Conservation (phyloP, 805 yeast species). For the Starmerella khaoyaiensis region DNA sequence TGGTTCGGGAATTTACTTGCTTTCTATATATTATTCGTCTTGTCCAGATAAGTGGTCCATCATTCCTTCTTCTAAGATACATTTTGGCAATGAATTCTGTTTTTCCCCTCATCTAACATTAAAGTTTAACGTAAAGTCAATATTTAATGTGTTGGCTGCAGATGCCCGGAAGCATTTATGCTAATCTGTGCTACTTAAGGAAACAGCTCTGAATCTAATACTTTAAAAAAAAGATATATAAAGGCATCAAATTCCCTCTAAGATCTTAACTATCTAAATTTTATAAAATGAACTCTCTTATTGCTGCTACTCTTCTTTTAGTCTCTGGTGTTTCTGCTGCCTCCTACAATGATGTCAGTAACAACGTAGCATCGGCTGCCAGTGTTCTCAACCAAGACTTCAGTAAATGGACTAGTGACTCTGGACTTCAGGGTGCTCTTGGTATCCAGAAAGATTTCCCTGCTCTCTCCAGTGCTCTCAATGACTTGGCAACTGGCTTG, state of each 20-base stretch:
- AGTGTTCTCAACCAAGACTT: neutral
- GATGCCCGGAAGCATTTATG: too few species aligned
- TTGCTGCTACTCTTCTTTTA: neutral
- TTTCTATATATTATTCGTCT: too few species aligned
- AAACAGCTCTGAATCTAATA: too few species aligned
- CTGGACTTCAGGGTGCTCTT: conserved; percentile 22
- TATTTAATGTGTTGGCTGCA: too few species aligned
- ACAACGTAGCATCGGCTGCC: neutral
- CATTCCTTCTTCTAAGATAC: too few species aligned
- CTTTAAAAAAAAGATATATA: neutral
- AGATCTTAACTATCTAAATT: neutral
- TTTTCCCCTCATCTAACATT: too few species aligned
- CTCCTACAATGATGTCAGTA: neutral
- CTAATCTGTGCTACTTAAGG: too few species aligned
- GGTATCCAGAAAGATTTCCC: conserved; percentile 23
- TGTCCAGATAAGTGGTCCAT: too few species aligned
- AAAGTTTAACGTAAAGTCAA: too few species aligned
- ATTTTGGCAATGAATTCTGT: too few species aligned
- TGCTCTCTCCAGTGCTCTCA: conserved; percentile 18
- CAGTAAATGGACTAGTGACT: conserved; percentile 1
- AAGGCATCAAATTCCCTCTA: neutral
- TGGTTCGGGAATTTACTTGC: too few species aligned
- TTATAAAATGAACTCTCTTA: neutral
- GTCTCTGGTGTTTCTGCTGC: neutral
- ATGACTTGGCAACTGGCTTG: conserved; percentile 10